A percentile compares a stretch with the other conserved stretches of the same genome.
These are phyloP conservation scores for Corchorus capsularis DNA, from an alignment of 345 rosid genomes.

Conservation along the genomic window DNA sequence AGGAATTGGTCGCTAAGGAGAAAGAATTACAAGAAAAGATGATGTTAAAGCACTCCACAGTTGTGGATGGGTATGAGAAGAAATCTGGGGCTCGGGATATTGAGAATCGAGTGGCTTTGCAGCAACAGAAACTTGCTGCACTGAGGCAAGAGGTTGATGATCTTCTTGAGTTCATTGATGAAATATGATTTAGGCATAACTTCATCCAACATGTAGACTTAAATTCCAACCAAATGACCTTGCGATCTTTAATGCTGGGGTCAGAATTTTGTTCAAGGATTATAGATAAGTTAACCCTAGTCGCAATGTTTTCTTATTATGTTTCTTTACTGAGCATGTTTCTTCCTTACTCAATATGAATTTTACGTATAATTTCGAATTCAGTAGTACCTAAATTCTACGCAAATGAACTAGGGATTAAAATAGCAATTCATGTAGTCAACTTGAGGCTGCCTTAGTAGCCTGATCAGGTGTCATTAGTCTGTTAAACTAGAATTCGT, in stretches of 20 bases:
- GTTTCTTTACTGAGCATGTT: background rate
- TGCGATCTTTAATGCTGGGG: background rate
- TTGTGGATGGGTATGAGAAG: conserved; percentile 74
- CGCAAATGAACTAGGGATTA: background rate
- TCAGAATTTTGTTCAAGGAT: conserved; percentile 3
- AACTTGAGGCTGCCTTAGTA: background rate
- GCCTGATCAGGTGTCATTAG: no score
- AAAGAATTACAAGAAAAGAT: conserved; percentile 84
- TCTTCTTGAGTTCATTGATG: conserved; percentile 76
- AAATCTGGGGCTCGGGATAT: conserved; percentile 68
- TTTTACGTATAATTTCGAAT: background rate
- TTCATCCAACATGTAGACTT: background rate
- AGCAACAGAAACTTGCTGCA: conserved; percentile 64
- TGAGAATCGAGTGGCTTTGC: conserved; percentile 69
- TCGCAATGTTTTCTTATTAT: background rate
- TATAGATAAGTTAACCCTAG: background rate
- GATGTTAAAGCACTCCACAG: conserved; percentile 56
- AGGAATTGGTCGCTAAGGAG: conserved; percentile 79
- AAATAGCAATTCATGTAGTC: background rate
- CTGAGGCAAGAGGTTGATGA: conserved; percentile 88
- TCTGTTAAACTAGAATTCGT: no score
- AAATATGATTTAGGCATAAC: conserved; percentile 39
- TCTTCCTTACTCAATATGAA: background rate
- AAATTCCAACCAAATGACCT: background rate
- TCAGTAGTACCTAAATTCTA: background rate